Base-by-base conservation (phyloP, 2,329 filamentous ascomycete genomes). In the Fusarium pseudoanthophilum region DNA sequence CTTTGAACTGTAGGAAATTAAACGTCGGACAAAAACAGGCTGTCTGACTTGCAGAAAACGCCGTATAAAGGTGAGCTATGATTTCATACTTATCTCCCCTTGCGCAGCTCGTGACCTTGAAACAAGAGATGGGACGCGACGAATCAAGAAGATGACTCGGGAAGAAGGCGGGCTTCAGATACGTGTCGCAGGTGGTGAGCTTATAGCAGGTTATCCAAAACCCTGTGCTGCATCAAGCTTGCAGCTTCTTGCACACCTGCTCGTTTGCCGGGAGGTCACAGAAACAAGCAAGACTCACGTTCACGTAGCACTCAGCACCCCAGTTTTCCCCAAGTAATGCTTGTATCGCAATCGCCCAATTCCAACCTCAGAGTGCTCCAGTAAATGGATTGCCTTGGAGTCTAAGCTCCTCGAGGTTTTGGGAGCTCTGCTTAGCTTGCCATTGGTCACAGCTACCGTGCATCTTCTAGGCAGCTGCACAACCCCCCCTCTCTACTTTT, bases 21-120 rank as follows among this genome's bases (percentile, higher is more conserved):
- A 90, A 80, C 86, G 88, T 69, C 86, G 88, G 75, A 90, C 88
- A 52, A 90, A 90, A 80, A 90, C 88, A 4, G 88, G 88, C n/a
- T 90, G 88, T 74, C 80, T 90, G 79, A 90, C 88, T 49, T 90
- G 88, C 80, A 87, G 88, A 64, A 90, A 89, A 78, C 85, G 88
- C 75, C 84, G 88, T 75, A 90, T 90, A 79, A 90, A 90, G 88
- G 88, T 90, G 81, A 79, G 87, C 65, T 67, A 64, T 62, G 55
- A 74, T 75, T 78, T 78, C 66, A 42, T 77, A 73, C 53, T 72
- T 37, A 40, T 64, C 60, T 73, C 55, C 69, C 59, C 28, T 63
- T 39, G 49, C 70, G 48, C 67, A 55, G 51, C 51, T 53, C 51
- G 48, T 55, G 52, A 49, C 42, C 52, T 66, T 43, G 61, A 59